phyloP scores from a whole-genome alignment of 2,329 filamentous ascomycete species.

The Cercospora sp. region DNA sequence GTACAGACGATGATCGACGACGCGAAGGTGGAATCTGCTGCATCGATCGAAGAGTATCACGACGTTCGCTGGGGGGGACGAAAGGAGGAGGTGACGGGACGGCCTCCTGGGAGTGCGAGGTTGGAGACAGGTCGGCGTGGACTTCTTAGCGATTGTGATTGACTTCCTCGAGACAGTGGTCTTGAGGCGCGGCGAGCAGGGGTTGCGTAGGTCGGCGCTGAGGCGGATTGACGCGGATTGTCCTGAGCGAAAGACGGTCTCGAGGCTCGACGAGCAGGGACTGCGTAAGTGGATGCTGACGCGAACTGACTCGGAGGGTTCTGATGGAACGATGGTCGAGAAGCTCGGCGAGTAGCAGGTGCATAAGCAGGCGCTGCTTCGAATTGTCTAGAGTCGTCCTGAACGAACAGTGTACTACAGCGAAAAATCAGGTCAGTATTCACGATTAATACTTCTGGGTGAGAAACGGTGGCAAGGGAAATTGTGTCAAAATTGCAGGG shows the following conservation, averaged over 20 bases:
- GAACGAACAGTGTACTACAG: neutral
- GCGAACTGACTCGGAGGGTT: neutral
- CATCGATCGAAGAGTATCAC: neutral
- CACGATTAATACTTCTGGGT: too few relatives aligned
- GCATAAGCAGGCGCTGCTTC: neutral
- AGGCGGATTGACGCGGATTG: neutral
- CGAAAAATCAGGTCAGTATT: too few relatives aligned
- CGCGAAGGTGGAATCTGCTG: neutral
- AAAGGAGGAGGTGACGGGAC: neutral
- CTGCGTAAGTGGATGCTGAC: neutral
- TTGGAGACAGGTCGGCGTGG: neutral
- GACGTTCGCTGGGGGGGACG: neutral
- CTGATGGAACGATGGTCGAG: neutral
- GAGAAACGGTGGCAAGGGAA: too few relatives aligned
- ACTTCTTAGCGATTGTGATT: neutral
- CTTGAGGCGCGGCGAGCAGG: neutral
- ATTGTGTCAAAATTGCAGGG: neutral
- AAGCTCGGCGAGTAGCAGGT: neutral
- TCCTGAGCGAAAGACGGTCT: neutral
- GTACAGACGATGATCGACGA: neutral
- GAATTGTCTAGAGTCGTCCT: neutral
- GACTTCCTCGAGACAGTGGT: neutral
- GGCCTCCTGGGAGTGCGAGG: neutral
- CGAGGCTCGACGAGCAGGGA: neutral
- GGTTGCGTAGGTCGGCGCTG: neutral